Evolutionary conservation across 2,329 filamentous ascomycete genomes (phyloP).

Genomic region (Xylariales sp.): DNA sequence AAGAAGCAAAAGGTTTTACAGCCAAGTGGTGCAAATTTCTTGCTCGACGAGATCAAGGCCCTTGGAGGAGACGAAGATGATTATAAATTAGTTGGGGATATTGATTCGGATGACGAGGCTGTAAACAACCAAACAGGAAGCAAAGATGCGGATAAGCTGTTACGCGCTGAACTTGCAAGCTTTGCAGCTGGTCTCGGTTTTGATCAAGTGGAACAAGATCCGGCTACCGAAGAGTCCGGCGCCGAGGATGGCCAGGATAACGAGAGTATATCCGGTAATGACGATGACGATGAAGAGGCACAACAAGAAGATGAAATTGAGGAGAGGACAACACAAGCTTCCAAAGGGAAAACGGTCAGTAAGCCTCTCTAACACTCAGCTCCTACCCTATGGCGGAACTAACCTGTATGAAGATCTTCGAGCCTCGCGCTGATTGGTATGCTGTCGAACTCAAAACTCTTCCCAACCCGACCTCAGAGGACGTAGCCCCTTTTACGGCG

Average conservation of each 20-base stretch:
- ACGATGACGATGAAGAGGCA: conserved; percentile 33
- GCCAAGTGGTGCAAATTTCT: conserved; percentile 49
- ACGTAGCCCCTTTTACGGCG: conserved; percentile 56
- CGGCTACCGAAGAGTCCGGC: conserved; percentile 52
- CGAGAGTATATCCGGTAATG: conserved; percentile 47
- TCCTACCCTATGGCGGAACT: conserved; percentile 24
- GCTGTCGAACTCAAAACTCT: conserved; percentile 57
- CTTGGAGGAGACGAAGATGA: conserved; percentile 75
- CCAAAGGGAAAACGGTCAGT: conserved; percentile 58
- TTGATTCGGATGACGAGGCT: conserved; percentile 63
- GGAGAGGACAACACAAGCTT: conserved; percentile 47
- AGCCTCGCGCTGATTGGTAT: conserved; percentile 70
- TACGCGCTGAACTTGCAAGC: conserved; percentile 63
- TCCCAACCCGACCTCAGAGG: conserved; percentile 58
- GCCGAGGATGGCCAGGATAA: conserved; percentile 46
- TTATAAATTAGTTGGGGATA: conserved; percentile 68
- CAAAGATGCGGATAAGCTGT: conserved; percentile 57
- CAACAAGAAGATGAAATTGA: conserved; percentile 38
- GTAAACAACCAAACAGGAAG: conserved; percentile 48
- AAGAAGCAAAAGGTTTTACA: conserved; percentile 28
- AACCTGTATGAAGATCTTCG: conserved; percentile 59
- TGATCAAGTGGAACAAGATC: conserved; percentile 55
- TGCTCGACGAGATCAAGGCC: conserved; percentile 73
- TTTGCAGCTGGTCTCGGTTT: conserved; percentile 65
- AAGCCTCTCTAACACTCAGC: conserved; percentile 45